Percentiles rank a stretch among this genome's conserved stretches.
These are phyloP conservation scores for Lichtheimia ramosa DNA, from an alignment of 371 early-diverging fungal genomes.

Conservation along the genomic window DNA sequence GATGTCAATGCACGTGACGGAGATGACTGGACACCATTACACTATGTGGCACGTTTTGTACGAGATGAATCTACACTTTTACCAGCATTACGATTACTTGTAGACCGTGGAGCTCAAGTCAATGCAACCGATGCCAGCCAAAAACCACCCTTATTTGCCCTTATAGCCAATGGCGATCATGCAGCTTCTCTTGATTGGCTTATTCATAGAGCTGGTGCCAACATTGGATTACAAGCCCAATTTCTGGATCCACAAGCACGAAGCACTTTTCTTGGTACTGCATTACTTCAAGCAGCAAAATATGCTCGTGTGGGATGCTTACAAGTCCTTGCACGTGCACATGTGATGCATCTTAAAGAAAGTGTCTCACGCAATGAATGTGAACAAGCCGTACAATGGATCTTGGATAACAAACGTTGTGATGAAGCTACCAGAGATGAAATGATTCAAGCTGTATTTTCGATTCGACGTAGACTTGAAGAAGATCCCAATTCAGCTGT, in stretches of 20 bases:
- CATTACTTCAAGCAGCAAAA: conserved; percentile 21
- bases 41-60: conserved; percentile 65
- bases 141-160: conserved; percentile 34
- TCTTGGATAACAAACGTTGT: background rate
- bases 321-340: background rate
- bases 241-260: conserved; percentile 10
- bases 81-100: conserved; percentile 22
- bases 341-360: too few species aligned
- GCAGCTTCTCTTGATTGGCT: conserved; percentile 9
- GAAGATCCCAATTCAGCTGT: background rate
- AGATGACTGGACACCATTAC: conserved; percentile 78
- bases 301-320: conserved; percentile 19
- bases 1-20: conserved; percentile 63
- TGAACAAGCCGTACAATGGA: too few species aligned
- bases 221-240: conserved; percentile 5
- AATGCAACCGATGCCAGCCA: conserved; percentile 36
- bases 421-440: conserved; percentile 1
- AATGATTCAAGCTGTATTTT: conserved; percentile 3
- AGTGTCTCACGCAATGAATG: too few species aligned
- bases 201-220: conserved; percentile 5
- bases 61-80: conserved; percentile 22
- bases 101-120: conserved; percentile 48
- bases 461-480: conserved; percentile 1
- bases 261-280: conserved; percentile 13
- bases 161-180: conserved; percentile 29